A percentile compares a stretch with the other conserved stretches of the same genome.
These are phyloP conservation scores for Quercus mongolica DNA, from an alignment of 306 rosid genomes.

Conservation along the genomic window DNA sequence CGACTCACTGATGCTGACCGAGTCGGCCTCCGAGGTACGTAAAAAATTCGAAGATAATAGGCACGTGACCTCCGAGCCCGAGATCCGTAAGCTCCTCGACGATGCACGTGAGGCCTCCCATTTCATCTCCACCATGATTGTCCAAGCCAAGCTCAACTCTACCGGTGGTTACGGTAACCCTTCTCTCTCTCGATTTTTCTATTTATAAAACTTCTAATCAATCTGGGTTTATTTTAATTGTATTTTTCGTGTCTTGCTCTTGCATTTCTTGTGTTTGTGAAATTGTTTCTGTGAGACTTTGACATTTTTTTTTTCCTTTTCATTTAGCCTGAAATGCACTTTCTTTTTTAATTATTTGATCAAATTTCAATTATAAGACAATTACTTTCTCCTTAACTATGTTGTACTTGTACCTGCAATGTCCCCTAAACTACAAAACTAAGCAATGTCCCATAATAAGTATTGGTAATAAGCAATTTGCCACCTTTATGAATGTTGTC, in stretches of 20 bases:
- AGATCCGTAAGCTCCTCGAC: slow-evolving; percentile 69
- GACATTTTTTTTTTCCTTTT: neutral
- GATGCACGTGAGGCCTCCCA: slow-evolving; percentile 80
- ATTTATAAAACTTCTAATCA: neutral
- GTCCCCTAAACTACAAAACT: too few species aligned
- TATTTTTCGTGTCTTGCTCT: neutral
- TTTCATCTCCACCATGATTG: slow-evolving; percentile 77
- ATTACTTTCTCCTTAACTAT: too few species aligned
- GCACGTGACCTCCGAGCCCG: slow-evolving; percentile 49
- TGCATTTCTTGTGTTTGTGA: slow-evolving; percentile 37
- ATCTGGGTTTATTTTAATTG: neutral
- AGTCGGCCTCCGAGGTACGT: slow-evolving; percentile 69
- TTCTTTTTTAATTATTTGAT: too few species aligned
- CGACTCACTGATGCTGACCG: slow-evolving; percentile 60
- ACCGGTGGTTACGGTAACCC: slow-evolving; percentile 58
- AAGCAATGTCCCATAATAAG: too few species aligned
- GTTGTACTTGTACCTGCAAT: too few species aligned
- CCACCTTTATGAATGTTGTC: too few species aligned
- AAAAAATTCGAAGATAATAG: slow-evolving; percentile 72
- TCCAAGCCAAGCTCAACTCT: slow-evolving; percentile 79
- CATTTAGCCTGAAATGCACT: neutral
- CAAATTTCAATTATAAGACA: too few species aligned
- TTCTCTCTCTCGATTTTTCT: neutral
- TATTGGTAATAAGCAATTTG: too few species aligned
- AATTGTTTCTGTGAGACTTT: neutral